Evolutionary conservation across 2,329 filamentous ascomycete species (phyloP).

Genomic region (Aspergillus cejpii): DNA sequence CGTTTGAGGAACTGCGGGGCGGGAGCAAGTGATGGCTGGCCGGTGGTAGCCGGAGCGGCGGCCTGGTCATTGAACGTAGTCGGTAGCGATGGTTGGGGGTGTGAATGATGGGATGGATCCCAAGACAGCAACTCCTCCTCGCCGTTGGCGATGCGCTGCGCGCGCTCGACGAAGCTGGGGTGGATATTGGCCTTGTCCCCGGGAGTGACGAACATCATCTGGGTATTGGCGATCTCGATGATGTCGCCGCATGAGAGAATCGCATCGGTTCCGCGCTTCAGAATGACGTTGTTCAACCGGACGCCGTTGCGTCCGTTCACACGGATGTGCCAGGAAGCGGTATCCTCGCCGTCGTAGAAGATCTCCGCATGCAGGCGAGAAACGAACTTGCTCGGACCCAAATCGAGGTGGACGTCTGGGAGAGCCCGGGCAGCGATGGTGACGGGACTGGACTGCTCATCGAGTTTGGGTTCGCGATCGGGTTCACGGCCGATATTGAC

Average conservation of each 20-base stretch:
- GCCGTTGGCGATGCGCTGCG: slow-evolving; percentile 43
- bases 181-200: slow-evolving; percentile 64
- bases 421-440: slow-evolving; percentile 40
- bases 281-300: slow-evolving; percentile 66
- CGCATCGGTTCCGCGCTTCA: slow-evolving; percentile 61
- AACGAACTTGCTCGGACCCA: slow-evolving; percentile 76
- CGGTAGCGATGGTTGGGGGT: slow-evolving; percentile 26
- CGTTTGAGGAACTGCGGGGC: slow-evolving; percentile 41
- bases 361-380: slow-evolving; percentile 72
- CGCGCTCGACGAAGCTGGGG: slow-evolving; percentile 62
- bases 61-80: slow-evolving; percentile 10
- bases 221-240: slow-evolving; percentile 82
- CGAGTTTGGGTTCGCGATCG: slow-evolving; percentile 39
- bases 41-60: slow-evolving; percentile 20
- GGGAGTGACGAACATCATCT: slow-evolving; percentile 99
- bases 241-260: slow-evolving; percentile 78
- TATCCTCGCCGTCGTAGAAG: slow-evolving; percentile 60
- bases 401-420: slow-evolving; percentile 69
- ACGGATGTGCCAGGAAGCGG: slow-evolving; percentile 67
- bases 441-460: slow-evolving; percentile 44
- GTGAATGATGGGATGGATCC: slow-evolving; percentile 36
- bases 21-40: slow-evolving; percentile 36
- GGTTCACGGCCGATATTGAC: slow-evolving; percentile 47
- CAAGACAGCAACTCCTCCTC: slow-evolving; percentile 34
- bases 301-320: slow-evolving; percentile 91